These are phyloP conservation scores for Globisporangium nagaii DNA, from an alignment of 352 stramenopile genomes.

Conservation along the genomic window DNA sequence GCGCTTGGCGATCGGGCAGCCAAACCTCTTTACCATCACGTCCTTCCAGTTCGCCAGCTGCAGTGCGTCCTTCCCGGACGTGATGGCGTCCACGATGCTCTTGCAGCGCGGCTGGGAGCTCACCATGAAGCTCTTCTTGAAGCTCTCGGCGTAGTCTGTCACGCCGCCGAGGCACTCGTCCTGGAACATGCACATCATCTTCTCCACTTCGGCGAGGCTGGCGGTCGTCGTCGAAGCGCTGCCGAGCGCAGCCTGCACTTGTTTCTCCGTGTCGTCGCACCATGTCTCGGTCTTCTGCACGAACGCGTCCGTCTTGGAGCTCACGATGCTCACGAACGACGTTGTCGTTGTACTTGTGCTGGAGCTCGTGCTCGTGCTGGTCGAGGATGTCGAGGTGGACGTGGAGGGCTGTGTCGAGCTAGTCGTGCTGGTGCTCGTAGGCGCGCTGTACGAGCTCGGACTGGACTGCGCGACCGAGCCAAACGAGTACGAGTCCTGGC, in stretches of 20 bases:
- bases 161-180: conserved; percentile 42
- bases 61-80: conserved; percentile 23
- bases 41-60: conserved; percentile 20
- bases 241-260: background rate
- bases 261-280: conserved; percentile 6
- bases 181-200: conserved; percentile 48
- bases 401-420: background rate
- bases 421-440: conserved; percentile 6
- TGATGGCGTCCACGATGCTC: conserved; percentile 42
- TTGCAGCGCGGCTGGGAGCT: conserved; percentile 32
- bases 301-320: background rate
- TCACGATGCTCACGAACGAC: conserved; percentile 4
- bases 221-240: background rate
- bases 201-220: conserved; percentile 31
- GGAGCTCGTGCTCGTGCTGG: background rate
- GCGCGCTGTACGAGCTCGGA: no score
- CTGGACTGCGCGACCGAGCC: background rate
- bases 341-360: background rate
- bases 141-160: conserved; percentile 30
- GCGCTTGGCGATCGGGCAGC: conserved; percentile 23
- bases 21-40: conserved; percentile 31
- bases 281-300: conserved; percentile 5
- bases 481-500: background rate
- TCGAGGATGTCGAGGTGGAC: conserved; percentile 1
- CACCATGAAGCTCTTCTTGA: conserved; percentile 38